Conservation (phyloP, 345 rosid species). For the Gossypium anomalum region DNA sequence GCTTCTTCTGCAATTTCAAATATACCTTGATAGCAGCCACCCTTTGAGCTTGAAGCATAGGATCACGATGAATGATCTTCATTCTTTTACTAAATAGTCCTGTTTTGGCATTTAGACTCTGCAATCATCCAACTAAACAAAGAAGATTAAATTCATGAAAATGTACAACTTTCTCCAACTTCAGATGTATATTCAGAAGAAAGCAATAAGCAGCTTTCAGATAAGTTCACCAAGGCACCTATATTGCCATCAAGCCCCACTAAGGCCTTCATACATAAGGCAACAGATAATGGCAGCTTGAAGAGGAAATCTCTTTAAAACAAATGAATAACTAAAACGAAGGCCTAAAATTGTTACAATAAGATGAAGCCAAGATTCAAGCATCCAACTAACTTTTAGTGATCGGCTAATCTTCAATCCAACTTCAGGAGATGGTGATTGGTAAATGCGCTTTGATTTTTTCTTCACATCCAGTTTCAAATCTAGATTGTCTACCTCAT, state of each 20-base stretch:
- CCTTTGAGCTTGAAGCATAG: conserved; percentile 76
- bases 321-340: not conserved
- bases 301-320: not conserved
- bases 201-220: not conserved
- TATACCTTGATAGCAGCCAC: conserved; percentile 84
- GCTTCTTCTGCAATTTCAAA: conserved; percentile 15
- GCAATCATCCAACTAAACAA: conserved; percentile 44
- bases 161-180: not conserved
- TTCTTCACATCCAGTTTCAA: conserved; percentile 49
- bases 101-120: conserved; percentile 95
- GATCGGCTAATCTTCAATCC: conserved; percentile 77
- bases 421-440: conserved; percentile 73
- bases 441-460: conserved; percentile 69
- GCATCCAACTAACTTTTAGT: conserved; percentile 54
- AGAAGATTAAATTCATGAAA: conserved; percentile 36
- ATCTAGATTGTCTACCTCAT: conserved; percentile 75
- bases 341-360: not conserved
- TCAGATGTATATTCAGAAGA: not conserved
- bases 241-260: conserved; percentile 1
- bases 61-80: conserved; percentile 85
- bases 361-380: conserved; percentile 8
- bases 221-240: not conserved
- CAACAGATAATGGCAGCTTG: not conserved
- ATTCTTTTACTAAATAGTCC: conserved; percentile 86
- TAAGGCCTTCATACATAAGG: not conserved